Percentiles rank a stretch among this genome's conserved stretches.
phyloP scores from a whole-genome alignment of 441 rosid genomes.

The Lepidium campestre region DNA sequence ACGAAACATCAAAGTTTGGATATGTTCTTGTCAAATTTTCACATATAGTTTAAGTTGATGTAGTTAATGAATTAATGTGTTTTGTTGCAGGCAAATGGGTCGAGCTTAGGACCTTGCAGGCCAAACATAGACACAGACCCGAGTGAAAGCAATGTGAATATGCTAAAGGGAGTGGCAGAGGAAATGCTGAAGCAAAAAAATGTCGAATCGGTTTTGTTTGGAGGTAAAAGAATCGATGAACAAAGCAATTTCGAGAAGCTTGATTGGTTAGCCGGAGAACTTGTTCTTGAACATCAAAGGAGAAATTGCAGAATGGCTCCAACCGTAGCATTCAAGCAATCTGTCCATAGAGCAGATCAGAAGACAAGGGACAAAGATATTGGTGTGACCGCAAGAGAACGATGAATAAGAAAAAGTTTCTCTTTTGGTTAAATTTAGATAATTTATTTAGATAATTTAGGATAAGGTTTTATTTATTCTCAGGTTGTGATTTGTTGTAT shows the following conservation, averaged over 20 bases:
- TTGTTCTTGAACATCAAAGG: constrained; percentile 89
- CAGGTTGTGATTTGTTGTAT: constrained; percentile 25
- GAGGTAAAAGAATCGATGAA: constrained; percentile 70
- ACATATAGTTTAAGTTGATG: neutral
- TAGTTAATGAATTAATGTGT: neutral
- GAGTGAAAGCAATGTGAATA: constrained; percentile 59
- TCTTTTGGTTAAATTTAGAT: constrained; percentile 1
- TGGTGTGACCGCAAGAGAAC: constrained; percentile 27
- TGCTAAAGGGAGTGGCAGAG: constrained; percentile 65
- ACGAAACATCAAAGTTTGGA: neutral
- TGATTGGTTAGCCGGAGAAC: constrained; percentile 81
- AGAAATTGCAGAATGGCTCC: constrained; percentile 91
- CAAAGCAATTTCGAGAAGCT: constrained; percentile 77
- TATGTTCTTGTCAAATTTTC: neutral
- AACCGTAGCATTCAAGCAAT: constrained; percentile 94
- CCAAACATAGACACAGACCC: constrained; percentile 73
- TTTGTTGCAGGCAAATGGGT: constrained; percentile 44
- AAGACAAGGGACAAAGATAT: constrained; percentile 18
- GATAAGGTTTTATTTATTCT: constrained; percentile 4
- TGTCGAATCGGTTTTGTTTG: constrained; percentile 85
- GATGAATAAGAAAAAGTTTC: constrained; percentile 1
- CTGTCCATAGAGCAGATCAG: constrained; percentile 40
- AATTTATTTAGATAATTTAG: constrained; percentile 7
- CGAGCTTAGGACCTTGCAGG: constrained; percentile 57
- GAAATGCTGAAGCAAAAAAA: constrained; percentile 93